These are phyloP conservation scores for Coemansia sp. DNA, from an alignment of 192 early-diverging fungal species.

Conservation along the genomic window DNA sequence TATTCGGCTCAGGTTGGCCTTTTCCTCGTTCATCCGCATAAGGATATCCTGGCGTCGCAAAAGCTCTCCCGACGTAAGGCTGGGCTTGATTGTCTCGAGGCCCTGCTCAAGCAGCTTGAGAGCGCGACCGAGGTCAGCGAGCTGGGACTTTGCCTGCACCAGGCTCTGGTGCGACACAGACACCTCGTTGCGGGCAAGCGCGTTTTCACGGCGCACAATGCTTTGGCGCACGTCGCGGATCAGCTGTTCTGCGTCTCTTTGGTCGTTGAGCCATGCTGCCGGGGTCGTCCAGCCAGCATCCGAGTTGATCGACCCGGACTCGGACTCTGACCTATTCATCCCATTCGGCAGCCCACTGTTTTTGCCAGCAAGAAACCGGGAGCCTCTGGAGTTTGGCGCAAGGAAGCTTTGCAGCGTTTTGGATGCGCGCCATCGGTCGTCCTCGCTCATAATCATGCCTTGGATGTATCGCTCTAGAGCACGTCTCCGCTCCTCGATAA, in stretches of 20 bases:
- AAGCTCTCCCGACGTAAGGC: conserved; percentile 66
- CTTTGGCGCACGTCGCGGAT: conserved; percentile 72
- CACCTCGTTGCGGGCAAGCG: conserved; percentile 70
- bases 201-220: conserved; percentile 71
- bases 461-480: conserved; percentile 79
- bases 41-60: conserved; percentile 78
- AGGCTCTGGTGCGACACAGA: conserved; percentile 74
- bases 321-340: conserved; percentile 30
- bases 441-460: conserved; percentile 66
- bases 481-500: conserved; percentile 68
- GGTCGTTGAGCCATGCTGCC: conserved; percentile 81
- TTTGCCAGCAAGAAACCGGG: conserved; percentile 58
- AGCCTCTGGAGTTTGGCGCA: conserved; percentile 40
- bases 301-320: conserved; percentile 26
- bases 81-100: conserved; percentile 31
- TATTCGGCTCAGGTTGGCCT: conserved; percentile 60
- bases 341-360: conserved; percentile 12
- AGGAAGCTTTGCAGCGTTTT: conserved; percentile 75
- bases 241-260: conserved; percentile 59
- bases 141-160: conserved; percentile 72
- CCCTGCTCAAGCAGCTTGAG: conserved; percentile 57
- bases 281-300: conserved; percentile 58
- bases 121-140: conserved; percentile 58
- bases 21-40: conserved; percentile 68
- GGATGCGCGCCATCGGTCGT: conserved; percentile 75